A percentile compares a stretch with the other conserved stretches of the same genome.
These are phyloP conservation scores for Alternaria ethzedia DNA, from an alignment of 2,329 filamentous ascomycete species.

Conservation along the genomic window DNA sequence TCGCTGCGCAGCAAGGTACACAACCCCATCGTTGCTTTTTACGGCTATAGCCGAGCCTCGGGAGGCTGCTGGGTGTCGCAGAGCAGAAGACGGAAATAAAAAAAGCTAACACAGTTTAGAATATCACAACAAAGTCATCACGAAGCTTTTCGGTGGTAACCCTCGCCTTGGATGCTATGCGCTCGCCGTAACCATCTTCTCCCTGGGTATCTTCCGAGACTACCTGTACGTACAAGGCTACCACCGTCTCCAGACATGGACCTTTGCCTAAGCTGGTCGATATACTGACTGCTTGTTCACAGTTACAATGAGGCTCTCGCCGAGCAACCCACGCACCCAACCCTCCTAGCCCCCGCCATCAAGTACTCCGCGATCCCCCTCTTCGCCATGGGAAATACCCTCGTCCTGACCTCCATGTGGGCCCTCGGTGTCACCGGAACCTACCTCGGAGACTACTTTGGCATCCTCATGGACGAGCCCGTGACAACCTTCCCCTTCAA, in stretches of 20 bases:
- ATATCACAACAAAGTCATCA: constrained; percentile 89
- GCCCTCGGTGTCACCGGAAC: constrained; percentile 92
- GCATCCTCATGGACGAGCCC: constrained; percentile 93
- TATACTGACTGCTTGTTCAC: constrained; percentile 30
- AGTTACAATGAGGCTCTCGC: constrained; percentile 86
- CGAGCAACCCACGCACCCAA: constrained; percentile 75
- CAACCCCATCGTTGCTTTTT: constrained; percentile 1
- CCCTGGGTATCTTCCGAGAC: constrained; percentile 86
- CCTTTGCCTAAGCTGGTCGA: background rate
- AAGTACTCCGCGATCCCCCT: constrained; percentile 73
- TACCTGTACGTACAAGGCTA: constrained; percentile 47
- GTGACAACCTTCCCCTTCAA: constrained; percentile 97
- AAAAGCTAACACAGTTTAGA: constrained; percentile 61
- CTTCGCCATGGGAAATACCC: constrained; percentile 76
- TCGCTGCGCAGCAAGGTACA: constrained; percentile 81
- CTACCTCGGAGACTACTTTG: constrained; percentile 98
- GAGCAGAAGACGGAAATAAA: background rate
- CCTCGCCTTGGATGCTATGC: constrained; percentile 84
- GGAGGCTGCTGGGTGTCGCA: background rate
- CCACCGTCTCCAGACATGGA: background rate
- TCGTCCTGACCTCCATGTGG: constrained; percentile 90
- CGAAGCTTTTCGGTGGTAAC: constrained; percentile 82
- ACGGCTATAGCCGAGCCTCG: constrained; percentile 19
- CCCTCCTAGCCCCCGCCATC: constrained; percentile 66
- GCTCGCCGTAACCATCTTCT: constrained; percentile 89